Conservation (phyloP, 2,329 filamentous ascomycete species). For the Gremmenia infestans region DNA sequence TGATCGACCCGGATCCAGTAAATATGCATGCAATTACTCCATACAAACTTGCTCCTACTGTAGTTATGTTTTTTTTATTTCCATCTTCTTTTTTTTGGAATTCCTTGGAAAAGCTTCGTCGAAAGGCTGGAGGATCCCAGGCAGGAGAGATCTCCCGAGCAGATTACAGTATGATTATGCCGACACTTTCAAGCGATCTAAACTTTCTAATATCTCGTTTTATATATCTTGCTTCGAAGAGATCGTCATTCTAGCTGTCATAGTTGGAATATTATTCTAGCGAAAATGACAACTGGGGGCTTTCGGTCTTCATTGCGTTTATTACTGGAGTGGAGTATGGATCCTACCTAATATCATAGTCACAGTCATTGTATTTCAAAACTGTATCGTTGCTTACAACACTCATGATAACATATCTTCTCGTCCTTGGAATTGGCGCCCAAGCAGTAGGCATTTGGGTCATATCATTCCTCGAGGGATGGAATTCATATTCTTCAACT, state of each 20-base stretch:
- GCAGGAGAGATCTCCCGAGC: constrained; percentile 49
- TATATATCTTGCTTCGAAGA: constrained; percentile 59
- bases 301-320: constrained; percentile 61
- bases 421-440: constrained; percentile 50
- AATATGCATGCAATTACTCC: too few species aligned
- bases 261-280: constrained; percentile 60
- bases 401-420: constrained; percentile 62
- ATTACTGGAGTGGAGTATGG: constrained; percentile 53
- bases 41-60: too few species aligned
- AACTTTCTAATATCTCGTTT: constrained; percentile 59
- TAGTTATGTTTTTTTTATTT: too few species aligned
- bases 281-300: constrained; percentile 61
- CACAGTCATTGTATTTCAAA: constrained; percentile 63
- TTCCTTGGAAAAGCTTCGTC: constrained; percentile 51
- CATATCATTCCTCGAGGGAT: constrained; percentile 60
- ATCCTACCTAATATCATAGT: constrained; percentile 63
- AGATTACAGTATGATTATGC: constrained; percentile 50
- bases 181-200: constrained; percentile 59
- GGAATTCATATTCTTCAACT: constrained; percentile 65
- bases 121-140: constrained; percentile 44
- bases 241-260: constrained; percentile 57
- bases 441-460: constrained; percentile 62
- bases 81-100: constrained; percentile 24
- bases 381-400: constrained; percentile 59
- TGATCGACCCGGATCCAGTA: too few species aligned